Conservation (phyloP, 2,329 filamentous ascomycete species). For the Xylaria sp. region DNA sequence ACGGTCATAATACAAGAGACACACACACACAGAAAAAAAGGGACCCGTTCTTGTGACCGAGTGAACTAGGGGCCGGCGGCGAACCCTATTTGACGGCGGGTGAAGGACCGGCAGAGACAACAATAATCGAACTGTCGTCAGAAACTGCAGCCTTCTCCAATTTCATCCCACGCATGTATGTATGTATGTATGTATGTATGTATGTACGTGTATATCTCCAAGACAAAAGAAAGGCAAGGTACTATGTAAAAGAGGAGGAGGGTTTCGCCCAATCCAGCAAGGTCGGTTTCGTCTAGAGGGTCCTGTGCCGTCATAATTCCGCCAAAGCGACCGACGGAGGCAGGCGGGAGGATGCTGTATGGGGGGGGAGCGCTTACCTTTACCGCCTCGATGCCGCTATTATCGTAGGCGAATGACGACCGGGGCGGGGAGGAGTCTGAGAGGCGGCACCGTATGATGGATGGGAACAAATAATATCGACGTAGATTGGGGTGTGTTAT, state of each 20-base stretch:
- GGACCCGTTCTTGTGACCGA: conserved; percentile 13
- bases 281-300: conserved; percentile 3
- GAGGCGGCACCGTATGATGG: not conserved
- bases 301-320: conserved; percentile 23
- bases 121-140: conserved; percentile 16
- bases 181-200: too few species aligned
- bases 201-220: too few species aligned
- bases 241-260: not conserved
- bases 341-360: conserved; percentile 1
- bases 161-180: conserved; percentile 6
- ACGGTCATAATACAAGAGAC: not conserved
- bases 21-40: not conserved
- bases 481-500: not conserved
- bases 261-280: conserved; percentile 14
- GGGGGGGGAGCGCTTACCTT: not conserved
- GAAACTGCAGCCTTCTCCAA: conserved; percentile 22
- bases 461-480: not conserved
- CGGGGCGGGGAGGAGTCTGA: conserved; percentile 9
- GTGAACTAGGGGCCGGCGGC: conserved; percentile 17
- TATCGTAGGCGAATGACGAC: conserved; percentile 11
- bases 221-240: not conserved
- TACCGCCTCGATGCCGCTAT: conserved; percentile 15
- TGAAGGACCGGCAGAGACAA: conserved; percentile 17
- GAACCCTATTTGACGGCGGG: conserved; percentile 35
- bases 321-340: conserved; percentile 10